Evolutionary conservation across 148 eudicot species (phyloP).

Genomic region (Rhododendron mucronatum): DNA sequence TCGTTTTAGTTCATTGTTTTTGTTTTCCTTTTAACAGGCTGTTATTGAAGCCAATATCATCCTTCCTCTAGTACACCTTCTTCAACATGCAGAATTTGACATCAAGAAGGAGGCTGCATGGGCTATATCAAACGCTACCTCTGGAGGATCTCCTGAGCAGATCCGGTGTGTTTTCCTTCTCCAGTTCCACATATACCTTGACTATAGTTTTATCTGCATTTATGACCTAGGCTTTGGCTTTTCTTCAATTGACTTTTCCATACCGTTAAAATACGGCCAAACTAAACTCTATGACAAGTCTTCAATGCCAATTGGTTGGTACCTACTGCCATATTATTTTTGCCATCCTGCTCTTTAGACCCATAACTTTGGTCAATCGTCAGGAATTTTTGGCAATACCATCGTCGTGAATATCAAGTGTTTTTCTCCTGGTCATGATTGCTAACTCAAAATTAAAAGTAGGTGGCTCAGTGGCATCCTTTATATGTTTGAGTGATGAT

Average conservation of each 20-base stretch:
- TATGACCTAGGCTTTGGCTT: background rate
- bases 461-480: background rate
- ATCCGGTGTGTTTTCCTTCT: conserved; percentile 31
- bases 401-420: background rate
- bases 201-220: background rate
- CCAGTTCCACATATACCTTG: background rate
- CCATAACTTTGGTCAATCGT: background rate
- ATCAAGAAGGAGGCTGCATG: conserved; percentile 10
- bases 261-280: background rate
- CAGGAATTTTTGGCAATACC: background rate
- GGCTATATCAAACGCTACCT: conserved; percentile 3
- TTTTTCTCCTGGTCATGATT: background rate
- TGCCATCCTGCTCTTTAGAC: background rate
- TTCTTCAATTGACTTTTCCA: background rate
- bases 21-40: background rate
- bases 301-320: background rate
- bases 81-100: conserved; percentile 1
- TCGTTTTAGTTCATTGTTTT: background rate
- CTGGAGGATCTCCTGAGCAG: conserved; percentile 2
- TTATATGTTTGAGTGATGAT: background rate
- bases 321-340: background rate
- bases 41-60: conserved; percentile 3
- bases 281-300: background rate
- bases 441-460: background rate
- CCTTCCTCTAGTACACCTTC: background rate